These are phyloP conservation scores for Pyrenochaeta sp. DNA, from an alignment of 2,329 filamentous ascomycete species.

Conservation along the genomic window DNA sequence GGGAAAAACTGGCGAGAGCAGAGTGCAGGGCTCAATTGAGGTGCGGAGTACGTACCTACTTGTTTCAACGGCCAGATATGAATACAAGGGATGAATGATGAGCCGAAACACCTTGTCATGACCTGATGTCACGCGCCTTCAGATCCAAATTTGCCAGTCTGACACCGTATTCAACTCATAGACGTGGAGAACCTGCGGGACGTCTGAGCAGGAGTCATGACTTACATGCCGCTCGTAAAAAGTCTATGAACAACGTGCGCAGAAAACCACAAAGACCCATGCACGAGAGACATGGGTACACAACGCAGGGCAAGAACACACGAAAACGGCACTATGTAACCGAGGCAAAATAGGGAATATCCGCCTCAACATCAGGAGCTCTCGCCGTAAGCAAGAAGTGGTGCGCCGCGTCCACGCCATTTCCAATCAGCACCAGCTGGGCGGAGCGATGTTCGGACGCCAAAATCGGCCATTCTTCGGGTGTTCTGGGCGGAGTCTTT, in stretches of 20 bases:
- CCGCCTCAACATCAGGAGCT: constrained; percentile 9
- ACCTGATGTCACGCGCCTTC: constrained; percentile 6
- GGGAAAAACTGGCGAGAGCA: constrained; percentile 16
- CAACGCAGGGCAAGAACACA: constrained; percentile 17
- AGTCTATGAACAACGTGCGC: too few species aligned
- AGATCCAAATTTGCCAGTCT: neutral
- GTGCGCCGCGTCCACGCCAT: constrained; percentile 19
- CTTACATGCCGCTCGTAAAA: too few species aligned
- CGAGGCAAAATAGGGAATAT: constrained; percentile 21
- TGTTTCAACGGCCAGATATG: too few species aligned
- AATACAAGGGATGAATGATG: constrained; percentile 1
- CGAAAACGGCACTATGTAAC: constrained; percentile 16
- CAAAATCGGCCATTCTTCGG: constrained; percentile 42
- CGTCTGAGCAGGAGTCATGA: constrained; percentile 10
- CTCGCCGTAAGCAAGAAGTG: constrained; percentile 6
- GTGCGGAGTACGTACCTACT: too few species aligned
- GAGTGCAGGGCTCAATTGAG: constrained; percentile 6
- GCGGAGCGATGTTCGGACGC: constrained; percentile 24
- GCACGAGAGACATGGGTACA: constrained; percentile 14
- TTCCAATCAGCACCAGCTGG: constrained; percentile 23
- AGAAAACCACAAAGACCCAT: too few species aligned
- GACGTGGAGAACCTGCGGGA: constrained; percentile 4
- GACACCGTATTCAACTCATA: constrained; percentile 9
- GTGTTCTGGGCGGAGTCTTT: constrained; percentile 21
- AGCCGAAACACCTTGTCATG: too few species aligned